phyloP scores from a whole-genome alignment of 2,329 filamentous ascomycete genomes.

The Tolypocladium amazonense region DNA sequence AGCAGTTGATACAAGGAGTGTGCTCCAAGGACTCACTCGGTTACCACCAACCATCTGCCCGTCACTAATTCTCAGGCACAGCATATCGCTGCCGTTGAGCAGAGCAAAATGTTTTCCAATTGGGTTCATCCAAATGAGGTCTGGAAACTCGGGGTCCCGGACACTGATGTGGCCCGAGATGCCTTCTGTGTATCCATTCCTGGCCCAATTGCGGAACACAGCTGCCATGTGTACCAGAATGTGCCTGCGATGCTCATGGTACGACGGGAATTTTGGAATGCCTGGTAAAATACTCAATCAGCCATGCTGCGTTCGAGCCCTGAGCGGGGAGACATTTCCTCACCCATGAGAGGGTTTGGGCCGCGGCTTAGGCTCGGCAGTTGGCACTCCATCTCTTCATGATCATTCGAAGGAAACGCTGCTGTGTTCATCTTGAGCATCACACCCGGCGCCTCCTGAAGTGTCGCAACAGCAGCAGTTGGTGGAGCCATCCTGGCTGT shows the following conservation, averaged over 20 bases:
- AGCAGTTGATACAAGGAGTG: not conserved
- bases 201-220: conserved; percentile 31
- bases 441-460: not conserved
- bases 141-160: conserved; percentile 50
- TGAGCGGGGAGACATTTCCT: not conserved
- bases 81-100: conserved; percentile 57
- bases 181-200: conserved; percentile 17
- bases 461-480: conserved; percentile 3
- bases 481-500: conserved; percentile 5
- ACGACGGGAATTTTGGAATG: conserved; percentile 30
- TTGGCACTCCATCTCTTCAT: conserved; percentile 8
- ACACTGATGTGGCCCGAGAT: conserved; percentile 50
- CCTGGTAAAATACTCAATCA: conserved; percentile 12
- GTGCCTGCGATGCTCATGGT: conserved; percentile 44
- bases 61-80: conserved; percentile 44
- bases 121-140: conserved; percentile 62
- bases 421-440: conserved; percentile 3
- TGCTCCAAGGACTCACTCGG: conserved; percentile 21
- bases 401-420: not conserved
- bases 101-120: conserved; percentile 56
- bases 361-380: conserved; percentile 11
- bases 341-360: conserved; percentile 12
- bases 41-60: conserved; percentile 57
- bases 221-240: conserved; percentile 56
- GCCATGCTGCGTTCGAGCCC: not conserved